Evolutionary conservation across 768 basidiomycete genomes (phyloP).

Genomic region (Myochromella boudieri): DNA sequence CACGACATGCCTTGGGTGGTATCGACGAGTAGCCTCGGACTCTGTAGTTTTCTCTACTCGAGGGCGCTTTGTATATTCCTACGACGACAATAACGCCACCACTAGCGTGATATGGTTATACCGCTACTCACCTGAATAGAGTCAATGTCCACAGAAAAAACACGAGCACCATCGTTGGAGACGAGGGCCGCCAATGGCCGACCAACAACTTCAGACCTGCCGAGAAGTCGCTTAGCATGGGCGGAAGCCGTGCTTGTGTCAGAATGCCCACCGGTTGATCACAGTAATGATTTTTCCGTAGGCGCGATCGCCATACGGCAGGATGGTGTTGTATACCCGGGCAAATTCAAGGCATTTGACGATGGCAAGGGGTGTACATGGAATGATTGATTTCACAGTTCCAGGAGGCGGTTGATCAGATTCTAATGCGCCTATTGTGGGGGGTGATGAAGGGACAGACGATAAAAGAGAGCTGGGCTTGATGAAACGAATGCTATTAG

Average conservation of each 20-base stretch:
- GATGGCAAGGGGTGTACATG: constrained; percentile 95
- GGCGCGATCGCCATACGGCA: constrained; percentile 93
- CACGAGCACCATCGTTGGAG: constrained; percentile 94
- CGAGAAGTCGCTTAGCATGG: constrained; percentile 5
- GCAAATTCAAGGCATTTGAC: constrained; percentile 92
- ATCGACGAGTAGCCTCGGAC: constrained; percentile 47
- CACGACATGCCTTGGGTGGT: constrained; percentile 83
- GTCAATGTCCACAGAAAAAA: constrained; percentile 94
- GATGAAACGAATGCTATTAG: constrained; percentile 87
- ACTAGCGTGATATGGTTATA: not conserved
- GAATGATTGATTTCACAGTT: constrained; percentile 93
- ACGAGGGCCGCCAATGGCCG: constrained; percentile 94
- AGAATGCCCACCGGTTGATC: constrained; percentile 75
- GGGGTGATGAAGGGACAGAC: constrained; percentile 41
- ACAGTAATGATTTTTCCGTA: constrained; percentile 92
- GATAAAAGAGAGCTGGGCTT: constrained; percentile 67
- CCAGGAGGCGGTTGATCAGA: constrained; percentile 74
- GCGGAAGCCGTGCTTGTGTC: not conserved
- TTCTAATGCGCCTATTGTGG: constrained; percentile 30
- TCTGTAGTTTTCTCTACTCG: constrained; percentile 34
- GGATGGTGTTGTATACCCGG: constrained; percentile 90
- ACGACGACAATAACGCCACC: not conserved
- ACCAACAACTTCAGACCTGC: constrained; percentile 94
- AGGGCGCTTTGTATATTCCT: constrained; percentile 94
- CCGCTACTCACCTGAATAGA: constrained; percentile 71